Conservation (phyloP, 768 basidiomycete genomes). For the Tricholoma hemisulphureum region DNA sequence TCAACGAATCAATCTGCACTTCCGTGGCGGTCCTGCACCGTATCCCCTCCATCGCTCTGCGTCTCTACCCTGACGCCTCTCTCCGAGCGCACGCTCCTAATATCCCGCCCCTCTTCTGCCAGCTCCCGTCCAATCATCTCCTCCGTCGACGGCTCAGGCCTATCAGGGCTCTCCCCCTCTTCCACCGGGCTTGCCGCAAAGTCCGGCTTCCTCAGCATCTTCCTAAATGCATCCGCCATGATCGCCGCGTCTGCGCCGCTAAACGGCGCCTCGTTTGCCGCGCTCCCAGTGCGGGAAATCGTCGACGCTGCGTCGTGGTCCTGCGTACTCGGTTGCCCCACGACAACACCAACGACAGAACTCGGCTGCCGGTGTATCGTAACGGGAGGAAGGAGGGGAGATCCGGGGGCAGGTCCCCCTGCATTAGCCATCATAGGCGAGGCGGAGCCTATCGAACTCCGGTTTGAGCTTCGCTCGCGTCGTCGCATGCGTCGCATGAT, state of each 20-base stretch:
- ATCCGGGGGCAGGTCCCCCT: slow-evolving; percentile 30
- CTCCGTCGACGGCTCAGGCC: slow-evolving; percentile 45
- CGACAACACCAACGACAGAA: slow-evolving; percentile 28
- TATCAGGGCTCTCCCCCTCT: slow-evolving; percentile 66
- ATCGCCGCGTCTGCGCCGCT: slow-evolving; percentile 86
- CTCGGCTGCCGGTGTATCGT: slow-evolving; percentile 28
- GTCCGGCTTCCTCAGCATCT: slow-evolving; percentile 85
- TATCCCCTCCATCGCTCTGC: slow-evolving; percentile 52
- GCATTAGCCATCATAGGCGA: slow-evolving; percentile 81
- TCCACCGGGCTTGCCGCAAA: slow-evolving; percentile 70
- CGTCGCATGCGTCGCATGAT: slow-evolving; percentile 67
- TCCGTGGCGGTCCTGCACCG: slow-evolving; percentile 44
- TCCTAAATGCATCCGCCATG: slow-evolving; percentile 90
- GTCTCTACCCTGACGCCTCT: slow-evolving; percentile 79
- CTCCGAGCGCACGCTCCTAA: slow-evolving; percentile 78
- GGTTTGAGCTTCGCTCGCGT: slow-evolving; percentile 46
- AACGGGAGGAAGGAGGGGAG: slow-evolving; percentile 32
- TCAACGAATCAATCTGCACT: slow-evolving; percentile 13
- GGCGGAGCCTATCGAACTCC: slow-evolving; percentile 75
- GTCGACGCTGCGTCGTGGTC: slow-evolving; percentile 76
- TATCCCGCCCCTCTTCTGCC: slow-evolving; percentile 87
- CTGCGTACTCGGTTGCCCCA: slow-evolving; percentile 42
- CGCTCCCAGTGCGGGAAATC: slow-evolving; percentile 58
- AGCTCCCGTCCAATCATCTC: slow-evolving; percentile 68
- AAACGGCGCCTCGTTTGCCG: slow-evolving; percentile 68